phyloP scores from a whole-genome alignment of 1,284 basidiomycete species.

The Rhodotorula sp. region DNA sequence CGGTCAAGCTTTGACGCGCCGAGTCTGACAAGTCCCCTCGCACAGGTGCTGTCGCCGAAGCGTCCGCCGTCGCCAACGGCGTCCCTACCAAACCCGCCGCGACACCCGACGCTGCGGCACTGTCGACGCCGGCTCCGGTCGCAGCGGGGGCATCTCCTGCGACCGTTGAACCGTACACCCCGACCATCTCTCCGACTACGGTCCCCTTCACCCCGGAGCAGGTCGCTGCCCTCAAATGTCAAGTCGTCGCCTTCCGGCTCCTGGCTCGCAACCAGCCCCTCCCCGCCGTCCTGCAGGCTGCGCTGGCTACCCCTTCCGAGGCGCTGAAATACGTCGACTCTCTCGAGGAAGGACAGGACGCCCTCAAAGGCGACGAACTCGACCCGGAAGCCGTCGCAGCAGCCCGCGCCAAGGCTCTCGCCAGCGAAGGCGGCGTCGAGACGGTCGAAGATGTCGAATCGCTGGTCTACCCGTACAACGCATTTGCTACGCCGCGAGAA shows the following conservation, averaged over 20 bases:
- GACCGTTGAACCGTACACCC: background rate
- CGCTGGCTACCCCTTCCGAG: conserved; percentile 55
- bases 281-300: conserved; percentile 74
- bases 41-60: background rate
- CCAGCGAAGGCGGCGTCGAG: conserved; percentile 48
- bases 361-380: conserved; percentile 27
- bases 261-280: conserved; percentile 76
- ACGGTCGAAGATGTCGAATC: conserved; percentile 74
- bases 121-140: background rate
- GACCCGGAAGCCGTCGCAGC: conserved; percentile 14
- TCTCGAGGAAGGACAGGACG: conserved; percentile 17
- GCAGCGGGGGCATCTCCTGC: background rate
- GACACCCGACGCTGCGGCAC: background rate
- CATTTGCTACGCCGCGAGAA: conserved; percentile 71
- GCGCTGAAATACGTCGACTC: conserved; percentile 28
- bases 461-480: conserved; percentile 91
- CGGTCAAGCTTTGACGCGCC: too few species aligned
- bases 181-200: conserved; percentile 32
- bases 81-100: background rate
- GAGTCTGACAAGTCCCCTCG: background rate
- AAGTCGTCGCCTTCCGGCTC: conserved; percentile 86
- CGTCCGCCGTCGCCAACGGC: conserved; percentile 22
- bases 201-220: conserved; percentile 69
- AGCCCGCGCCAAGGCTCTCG: conserved; percentile 39
- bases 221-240: conserved; percentile 72